Evolutionary conservation across 177 flowering plant genomes (phyloP).

Genomic region (Telopea speciosissima): DNA sequence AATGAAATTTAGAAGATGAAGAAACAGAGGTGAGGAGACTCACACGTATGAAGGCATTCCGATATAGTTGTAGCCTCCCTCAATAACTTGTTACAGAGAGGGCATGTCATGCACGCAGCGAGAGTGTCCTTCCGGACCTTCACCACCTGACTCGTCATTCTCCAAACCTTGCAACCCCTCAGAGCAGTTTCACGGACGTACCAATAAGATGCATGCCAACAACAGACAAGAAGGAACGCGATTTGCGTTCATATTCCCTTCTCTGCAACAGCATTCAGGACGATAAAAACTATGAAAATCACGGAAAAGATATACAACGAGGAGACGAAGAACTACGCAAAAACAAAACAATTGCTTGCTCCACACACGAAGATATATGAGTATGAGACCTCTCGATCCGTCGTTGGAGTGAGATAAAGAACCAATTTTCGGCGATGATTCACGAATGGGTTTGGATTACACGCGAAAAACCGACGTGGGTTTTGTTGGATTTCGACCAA

Average conservation of each 20-base stretch:
- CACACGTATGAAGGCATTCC: constrained; percentile 59
- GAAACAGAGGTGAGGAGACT: neutral
- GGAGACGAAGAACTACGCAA: neutral
- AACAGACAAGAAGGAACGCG: constrained; percentile 11
- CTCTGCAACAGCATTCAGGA: constrained; percentile 29
- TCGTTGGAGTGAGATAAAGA: neutral
- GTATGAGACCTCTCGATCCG: constrained; percentile 16
- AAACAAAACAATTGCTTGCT: neutral
- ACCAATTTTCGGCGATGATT: constrained; percentile 13
- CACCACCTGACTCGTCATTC: constrained; percentile 49
- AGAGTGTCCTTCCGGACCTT: constrained; percentile 59
- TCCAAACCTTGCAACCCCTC: constrained; percentile 11
- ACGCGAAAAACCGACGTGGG: constrained; percentile 31
- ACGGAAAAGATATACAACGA: neutral
- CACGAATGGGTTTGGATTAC: constrained; percentile 15
- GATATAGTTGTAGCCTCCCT: constrained; percentile 88
- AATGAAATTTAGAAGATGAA: no score
- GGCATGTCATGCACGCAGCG: constrained; percentile 88
- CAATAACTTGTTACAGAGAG: constrained; percentile 70
- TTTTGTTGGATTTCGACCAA: constrained; percentile 15
- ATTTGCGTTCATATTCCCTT: constrained; percentile 27
- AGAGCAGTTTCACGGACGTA: constrained; percentile 16
- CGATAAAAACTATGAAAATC: constrained; percentile 6
- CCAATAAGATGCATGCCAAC: constrained; percentile 34
- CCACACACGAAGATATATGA: neutral